These are phyloP conservation scores for Bondarzewia mesenterica DNA, from an alignment of 1,284 basidiomycete genomes.

Conservation along the genomic window DNA sequence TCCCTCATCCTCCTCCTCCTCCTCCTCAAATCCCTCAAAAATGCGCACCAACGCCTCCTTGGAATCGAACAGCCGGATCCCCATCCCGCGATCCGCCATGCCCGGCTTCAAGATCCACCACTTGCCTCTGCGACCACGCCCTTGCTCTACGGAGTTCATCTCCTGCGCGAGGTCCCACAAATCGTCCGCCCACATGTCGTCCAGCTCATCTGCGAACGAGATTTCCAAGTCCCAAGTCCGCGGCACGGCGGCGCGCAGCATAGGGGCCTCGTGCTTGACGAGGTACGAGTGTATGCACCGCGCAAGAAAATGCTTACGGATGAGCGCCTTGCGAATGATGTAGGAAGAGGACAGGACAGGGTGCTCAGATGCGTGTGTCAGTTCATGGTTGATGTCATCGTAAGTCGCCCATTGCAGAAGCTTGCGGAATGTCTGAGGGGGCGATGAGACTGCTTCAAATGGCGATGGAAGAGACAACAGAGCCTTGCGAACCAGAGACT, in stretches of 20 bases:
- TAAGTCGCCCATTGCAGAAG: constrained; percentile 77
- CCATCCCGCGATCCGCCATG: constrained; percentile 95
- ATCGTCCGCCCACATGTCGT: constrained; percentile 91
- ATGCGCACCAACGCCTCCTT: constrained; percentile 70
- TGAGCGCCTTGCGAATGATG: constrained; percentile 87
- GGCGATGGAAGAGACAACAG: constrained; percentile 33
- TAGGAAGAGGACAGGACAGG: constrained; percentile 76
- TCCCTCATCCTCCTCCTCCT: constrained; percentile 34
- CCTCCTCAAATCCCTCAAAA: constrained; percentile 79
- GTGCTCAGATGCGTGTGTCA: constrained; percentile 41
- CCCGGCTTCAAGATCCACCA: constrained; percentile 98
- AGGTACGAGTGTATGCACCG: constrained; percentile 69
- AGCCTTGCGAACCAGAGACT: constrained; percentile 59
- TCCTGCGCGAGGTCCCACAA: constrained; percentile 78
- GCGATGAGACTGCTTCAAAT: constrained; percentile 20
- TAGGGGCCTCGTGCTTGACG: constrained; percentile 59
- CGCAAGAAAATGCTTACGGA: constrained; percentile 91
- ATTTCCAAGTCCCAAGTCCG: constrained; percentile 86
- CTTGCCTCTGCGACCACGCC: constrained; percentile 24
- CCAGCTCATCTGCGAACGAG: constrained; percentile 89
- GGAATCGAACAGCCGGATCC: constrained; percentile 85
- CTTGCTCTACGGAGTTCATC: constrained; percentile 33
- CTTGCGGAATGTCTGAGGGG: constrained; percentile 16
- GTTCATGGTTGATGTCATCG: constrained; percentile 74
- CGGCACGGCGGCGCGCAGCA: constrained; percentile 55